Evolutionary conservation across 2,329 filamentous ascomycete species (phyloP), one percentile per base, ranked within the genome.

Genomic region (Monilinia aucupariae): DNA sequence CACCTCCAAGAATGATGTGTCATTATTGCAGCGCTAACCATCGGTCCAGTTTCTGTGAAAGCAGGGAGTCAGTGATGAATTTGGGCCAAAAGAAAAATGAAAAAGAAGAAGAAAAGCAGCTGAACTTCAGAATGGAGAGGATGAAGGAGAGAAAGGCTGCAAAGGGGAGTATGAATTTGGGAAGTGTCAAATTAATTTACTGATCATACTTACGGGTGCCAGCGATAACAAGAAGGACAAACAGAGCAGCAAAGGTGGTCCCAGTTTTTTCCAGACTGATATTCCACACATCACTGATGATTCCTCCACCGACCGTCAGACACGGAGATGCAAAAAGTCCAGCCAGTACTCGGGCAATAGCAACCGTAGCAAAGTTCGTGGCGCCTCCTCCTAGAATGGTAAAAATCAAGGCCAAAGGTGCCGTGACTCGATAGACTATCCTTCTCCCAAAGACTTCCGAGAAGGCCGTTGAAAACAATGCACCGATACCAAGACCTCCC

Each of bases 211-310:
- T 47, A 58, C 54, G 56, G 25, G 65, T 63, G 6, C 60, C 63
- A n/a, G 30, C 47, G 20, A 66, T 34, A 3, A 64, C 34, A 10
- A 55, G 32, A 1, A 65, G 25, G n/a, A 48, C 65, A n/a, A 53
- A 65, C 32, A 65, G 25, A 0, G 60, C 60, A 39, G 52, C 61
- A 37, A 66, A 61, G 13, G 25, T 54, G n/a, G 55, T 66, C 12
- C 65, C 65, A 1, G 52, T 61, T 45, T 58, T 61, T 3, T 66
- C 64, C 8, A 61, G 51, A 37, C 56, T 63, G 10, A 64, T 48
- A n/a, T 66, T 52, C 63, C 63, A 66, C 7, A 66, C 5, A 58
- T 66, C 65, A n/a, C 61, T 65, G 25, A 66, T 56, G 3, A 61
- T 47, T 25, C 63, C 65, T 41, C 48, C 64, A 32, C 64, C 60